These are phyloP conservation scores for Hemileccinum rubropunctum DNA, from an alignment of 768 basidiomycete species.

Conservation along the genomic window DNA sequence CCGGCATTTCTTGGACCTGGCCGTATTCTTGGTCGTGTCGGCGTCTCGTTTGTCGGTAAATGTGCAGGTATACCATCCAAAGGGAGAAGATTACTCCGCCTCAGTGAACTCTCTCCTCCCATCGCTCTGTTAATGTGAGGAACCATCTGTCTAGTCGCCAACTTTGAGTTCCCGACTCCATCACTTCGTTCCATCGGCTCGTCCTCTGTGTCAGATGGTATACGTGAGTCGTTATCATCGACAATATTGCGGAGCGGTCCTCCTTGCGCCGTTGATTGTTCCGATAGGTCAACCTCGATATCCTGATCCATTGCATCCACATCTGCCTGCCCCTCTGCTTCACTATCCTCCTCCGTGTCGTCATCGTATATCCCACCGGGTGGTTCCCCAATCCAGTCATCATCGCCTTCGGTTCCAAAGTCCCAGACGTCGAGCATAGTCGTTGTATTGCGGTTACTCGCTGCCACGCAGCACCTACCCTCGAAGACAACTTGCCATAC, in stretches of 20 bases:
- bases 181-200: constrained; percentile 32
- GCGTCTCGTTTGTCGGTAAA: constrained; percentile 50
- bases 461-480: constrained; percentile 92
- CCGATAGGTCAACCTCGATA: constrained; percentile 37
- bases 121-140: constrained; percentile 16
- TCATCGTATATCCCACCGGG: constrained; percentile 74
- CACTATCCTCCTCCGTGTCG: constrained; percentile 42
- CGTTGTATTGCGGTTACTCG: constrained; percentile 74
- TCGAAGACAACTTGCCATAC: constrained; percentile 99
- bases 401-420: constrained; percentile 70
- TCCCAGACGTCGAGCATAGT: constrained; percentile 91
- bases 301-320: constrained; percentile 75
- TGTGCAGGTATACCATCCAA: constrained; percentile 34
- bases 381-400: constrained; percentile 83
- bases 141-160: constrained; percentile 22
- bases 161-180: constrained; percentile 27
- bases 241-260: constrained; percentile 26
- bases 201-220: constrained; percentile 29
- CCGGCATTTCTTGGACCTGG: constrained; percentile 36
- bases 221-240: constrained; percentile 25
- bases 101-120: constrained; percentile 23
- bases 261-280: constrained; percentile 27
- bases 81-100: constrained; percentile 27
- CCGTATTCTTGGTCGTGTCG: constrained; percentile 58
- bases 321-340: constrained; percentile 54